These are phyloP conservation scores for Tetrapisispora taiwanensis DNA, from an alignment of 805 yeast genomes.

Conservation along the genomic window DNA sequence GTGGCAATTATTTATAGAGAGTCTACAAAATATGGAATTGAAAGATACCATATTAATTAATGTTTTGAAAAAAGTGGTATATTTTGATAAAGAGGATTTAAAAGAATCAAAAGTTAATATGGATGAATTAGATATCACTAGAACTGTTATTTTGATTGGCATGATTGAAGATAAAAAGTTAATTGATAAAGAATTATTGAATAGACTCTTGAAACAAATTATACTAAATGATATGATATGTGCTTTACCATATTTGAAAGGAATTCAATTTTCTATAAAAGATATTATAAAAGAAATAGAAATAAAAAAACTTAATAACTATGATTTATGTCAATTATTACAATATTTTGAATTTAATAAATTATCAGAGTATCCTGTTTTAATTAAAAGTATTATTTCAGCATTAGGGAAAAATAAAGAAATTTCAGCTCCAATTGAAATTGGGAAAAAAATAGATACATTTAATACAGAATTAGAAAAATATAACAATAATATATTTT, in stretches of 20 bases:
- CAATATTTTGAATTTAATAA: conserved; percentile 5
- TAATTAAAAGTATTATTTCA: conserved; percentile 4
- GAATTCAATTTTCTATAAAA: conserved; percentile 6
- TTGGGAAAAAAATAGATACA: not conserved
- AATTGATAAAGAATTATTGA: conserved; percentile 6
- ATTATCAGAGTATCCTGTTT: not conserved
- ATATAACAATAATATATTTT: not conserved
- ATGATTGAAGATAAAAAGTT: conserved; percentile 9
- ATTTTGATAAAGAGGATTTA: conserved; percentile 31
- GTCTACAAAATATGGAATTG: conserved; percentile 6
- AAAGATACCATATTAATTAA: conserved; percentile 20
- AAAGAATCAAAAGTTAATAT: conserved; percentile 25
- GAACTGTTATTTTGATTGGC: conserved; percentile 15
- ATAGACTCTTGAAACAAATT: conserved; percentile 9
- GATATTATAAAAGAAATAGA: conserved; percentile 7
- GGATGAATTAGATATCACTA: conserved; percentile 14
- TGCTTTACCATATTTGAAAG: conserved; percentile 8
- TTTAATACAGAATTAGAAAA: not conserved
- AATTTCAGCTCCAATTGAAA: not conserved
- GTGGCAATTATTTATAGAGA: conserved; percentile 36
- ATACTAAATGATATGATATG: conserved; percentile 10
- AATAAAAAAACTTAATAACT: conserved; percentile 8
- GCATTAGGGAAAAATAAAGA: not conserved
- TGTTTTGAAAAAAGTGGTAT: conserved; percentile 29
- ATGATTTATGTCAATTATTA: conserved; percentile 12